Evolutionary conservation across 345 rosid species (phyloP).

Genomic region (Theobroma cacao): DNA sequence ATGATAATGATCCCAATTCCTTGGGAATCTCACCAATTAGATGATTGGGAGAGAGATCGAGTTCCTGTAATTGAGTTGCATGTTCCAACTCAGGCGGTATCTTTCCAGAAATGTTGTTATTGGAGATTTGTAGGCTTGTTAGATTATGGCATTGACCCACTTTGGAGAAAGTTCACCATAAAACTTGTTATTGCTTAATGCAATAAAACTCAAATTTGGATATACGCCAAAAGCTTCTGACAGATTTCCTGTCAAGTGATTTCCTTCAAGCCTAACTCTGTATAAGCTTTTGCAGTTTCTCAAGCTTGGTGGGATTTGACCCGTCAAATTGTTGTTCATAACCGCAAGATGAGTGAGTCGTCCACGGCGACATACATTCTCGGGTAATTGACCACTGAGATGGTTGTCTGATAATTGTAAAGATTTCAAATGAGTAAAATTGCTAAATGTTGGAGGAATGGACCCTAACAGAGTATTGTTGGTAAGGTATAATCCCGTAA

Average conservation of each 20-base stretch:
- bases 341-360: background rate
- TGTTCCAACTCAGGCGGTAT: conserved; percentile 15
- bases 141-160: background rate
- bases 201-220: conserved; percentile 8
- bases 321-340: background rate
- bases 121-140: background rate
- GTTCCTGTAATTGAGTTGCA: background rate
- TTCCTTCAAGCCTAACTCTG: conserved; percentile 29
- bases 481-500: too few relatives aligned
- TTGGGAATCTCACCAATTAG: background rate
- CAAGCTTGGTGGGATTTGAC: conserved; percentile 1
- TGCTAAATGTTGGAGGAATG: background rate
- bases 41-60: conserved; percentile 12
- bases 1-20: background rate
- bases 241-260: conserved; percentile 22
- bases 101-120: conserved; percentile 9
- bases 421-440: background rate
- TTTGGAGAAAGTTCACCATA: background rate
- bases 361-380: background rate
- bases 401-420: background rate
- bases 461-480: background rate
- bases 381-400: background rate
- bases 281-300: conserved; percentile 16
- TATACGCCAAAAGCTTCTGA: conserved; percentile 21
- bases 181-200: background rate